phyloP scores from a whole-genome alignment of 2,329 filamentous ascomycete genomes.

The Fusarium sarcochroum region DNA sequence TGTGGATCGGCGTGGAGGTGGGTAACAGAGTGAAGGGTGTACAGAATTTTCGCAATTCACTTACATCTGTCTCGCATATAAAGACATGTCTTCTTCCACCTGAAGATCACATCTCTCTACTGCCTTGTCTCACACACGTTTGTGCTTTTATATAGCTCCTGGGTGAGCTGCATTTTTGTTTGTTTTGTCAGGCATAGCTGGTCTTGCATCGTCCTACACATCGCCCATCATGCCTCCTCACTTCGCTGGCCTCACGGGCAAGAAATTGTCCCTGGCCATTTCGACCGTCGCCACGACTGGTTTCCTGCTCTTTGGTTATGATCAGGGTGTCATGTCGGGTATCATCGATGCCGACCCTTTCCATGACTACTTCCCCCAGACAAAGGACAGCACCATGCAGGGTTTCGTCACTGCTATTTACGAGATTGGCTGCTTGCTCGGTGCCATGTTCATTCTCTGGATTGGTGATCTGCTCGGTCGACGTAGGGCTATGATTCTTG shows the following conservation, averaged over 20 bases:
- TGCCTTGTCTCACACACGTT: conserved; percentile 8
- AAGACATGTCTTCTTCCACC: neutral
- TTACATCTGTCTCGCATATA: conserved; percentile 29
- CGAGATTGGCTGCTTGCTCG: conserved; percentile 66
- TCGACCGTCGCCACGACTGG: conserved; percentile 75
- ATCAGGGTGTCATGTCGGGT: conserved; percentile 68
- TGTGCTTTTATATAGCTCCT: conserved; percentile 28
- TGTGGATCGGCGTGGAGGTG: conserved; percentile 24
- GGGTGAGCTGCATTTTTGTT: conserved; percentile 25
- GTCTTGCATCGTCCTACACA: conserved; percentile 26
- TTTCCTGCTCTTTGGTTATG: conserved; percentile 73
- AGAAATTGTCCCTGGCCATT: conserved; percentile 67
- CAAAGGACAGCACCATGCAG: conserved; percentile 63
- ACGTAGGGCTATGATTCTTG: conserved; percentile 69
- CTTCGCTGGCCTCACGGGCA: conserved; percentile 72
- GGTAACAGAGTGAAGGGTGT: conserved; percentile 10
- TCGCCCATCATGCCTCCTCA: conserved; percentile 62
- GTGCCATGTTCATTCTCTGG: conserved; percentile 64
- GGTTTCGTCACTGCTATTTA: conserved; percentile 65
- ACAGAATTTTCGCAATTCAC: conserved; percentile 22
- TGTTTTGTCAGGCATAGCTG: conserved; percentile 36
- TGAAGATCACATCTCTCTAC: neutral
- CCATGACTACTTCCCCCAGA: conserved; percentile 60
- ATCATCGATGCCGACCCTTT: conserved; percentile 67
- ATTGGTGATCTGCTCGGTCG: conserved; percentile 67